Percentiles rank a stretch among this genome's conserved stretches.
phyloP scores from a whole-genome alignment of 495 filamentous ascomycete species.

The Arthonia radiata region DNA sequence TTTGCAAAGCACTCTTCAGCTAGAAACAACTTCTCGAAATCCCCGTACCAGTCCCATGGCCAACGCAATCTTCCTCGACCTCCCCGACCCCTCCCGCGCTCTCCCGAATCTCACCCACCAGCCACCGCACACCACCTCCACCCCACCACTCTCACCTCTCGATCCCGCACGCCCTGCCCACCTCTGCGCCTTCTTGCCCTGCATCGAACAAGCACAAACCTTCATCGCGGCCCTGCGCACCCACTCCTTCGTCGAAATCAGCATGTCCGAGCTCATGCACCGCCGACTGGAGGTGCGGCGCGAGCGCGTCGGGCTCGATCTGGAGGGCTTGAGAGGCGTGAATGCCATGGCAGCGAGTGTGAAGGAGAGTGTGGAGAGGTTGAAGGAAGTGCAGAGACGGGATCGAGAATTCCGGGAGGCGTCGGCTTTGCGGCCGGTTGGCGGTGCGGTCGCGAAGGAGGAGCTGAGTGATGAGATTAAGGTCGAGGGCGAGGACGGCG shows the following conservation, averaged over 20 bases:
- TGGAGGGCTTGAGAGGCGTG: slow-evolving; percentile 30
- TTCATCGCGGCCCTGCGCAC: slow-evolving; percentile 57
- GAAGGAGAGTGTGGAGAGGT: slow-evolving; percentile 44
- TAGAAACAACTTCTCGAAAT: too few species aligned
- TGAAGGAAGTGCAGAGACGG: too few species aligned
- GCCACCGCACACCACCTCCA: slow-evolving; percentile 9
- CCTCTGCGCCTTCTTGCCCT: slow-evolving; percentile 86
- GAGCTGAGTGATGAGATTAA: slow-evolving; percentile 5
- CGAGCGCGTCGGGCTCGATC: slow-evolving; percentile 44
- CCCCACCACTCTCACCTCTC: slow-evolving; percentile 29
- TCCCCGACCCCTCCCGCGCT: slow-evolving; percentile 82
- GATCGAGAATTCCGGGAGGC: slow-evolving; percentile 24
- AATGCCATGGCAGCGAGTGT: slow-evolving; percentile 39
- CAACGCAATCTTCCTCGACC: slow-evolving; percentile 68
- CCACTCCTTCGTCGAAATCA: slow-evolving; percentile 70
- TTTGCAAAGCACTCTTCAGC: too few species aligned
- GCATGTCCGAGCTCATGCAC: slow-evolving; percentile 69
- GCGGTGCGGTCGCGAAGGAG: slow-evolving; percentile 3
- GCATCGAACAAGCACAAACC: slow-evolving; percentile 77
- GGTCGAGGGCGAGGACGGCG: slow-evolving; percentile 4
- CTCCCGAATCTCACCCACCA: slow-evolving; percentile 57
- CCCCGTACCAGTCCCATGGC: too few species aligned
- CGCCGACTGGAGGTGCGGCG: slow-evolving; percentile 55
- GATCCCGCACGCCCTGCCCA: slow-evolving; percentile 38
- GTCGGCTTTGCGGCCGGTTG: slow-evolving; percentile 1